Evolutionary conservation across 2,329 filamentous ascomycete species (phyloP), one percentile per base, ranked within the genome.

Genomic region (Stemphylium beticola): DNA sequence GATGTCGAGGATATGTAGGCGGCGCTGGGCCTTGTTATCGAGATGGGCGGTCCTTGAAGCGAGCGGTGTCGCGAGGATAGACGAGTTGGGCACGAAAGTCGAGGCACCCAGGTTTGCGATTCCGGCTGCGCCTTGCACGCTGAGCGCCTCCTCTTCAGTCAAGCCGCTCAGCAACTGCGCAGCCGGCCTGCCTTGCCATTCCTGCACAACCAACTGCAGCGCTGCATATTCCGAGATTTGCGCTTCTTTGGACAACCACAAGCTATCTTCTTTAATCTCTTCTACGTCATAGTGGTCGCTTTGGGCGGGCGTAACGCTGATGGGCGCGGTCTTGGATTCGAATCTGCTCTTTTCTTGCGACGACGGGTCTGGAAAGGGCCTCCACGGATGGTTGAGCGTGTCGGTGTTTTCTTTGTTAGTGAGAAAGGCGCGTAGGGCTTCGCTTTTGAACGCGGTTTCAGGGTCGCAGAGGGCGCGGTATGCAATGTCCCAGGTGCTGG

Each of bases 281-380:
- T 89, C 86, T 62, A 96, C 81, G 68, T 93, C 86, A 71, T 89
- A 91, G 52, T 85, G 84, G 36, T 85, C 83, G 65, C 85, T 85
- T 11, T 85, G 79, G 4, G 85, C 85, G 15, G 89, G 86, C 1
- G 91, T 86, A 43, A 92, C 85, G 72, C 96, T 89, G 57, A 97
- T 96, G 4, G 92, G 90, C 18, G 92, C 90, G 0, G 91, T 96
- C 75, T 88, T 92, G 17, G 90, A 90, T 57, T 96, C 90, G 70
- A 96, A 96, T 15, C 85, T 83, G 62, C 84, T 82, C 74, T 87
- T 90, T 26, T 89, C 84, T 66, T 85, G 81, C 46, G 85, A 72
- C 61, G 83, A 86, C 1, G 87, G 80, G 60, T 82, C 67, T 53
- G 84, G 78, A 74, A 93, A 96, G 37, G 88, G 86, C 59, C 82